phyloP scores from a whole-genome alignment of 768 basidiomycete species.

The Leucosporidium scottii region DNA sequence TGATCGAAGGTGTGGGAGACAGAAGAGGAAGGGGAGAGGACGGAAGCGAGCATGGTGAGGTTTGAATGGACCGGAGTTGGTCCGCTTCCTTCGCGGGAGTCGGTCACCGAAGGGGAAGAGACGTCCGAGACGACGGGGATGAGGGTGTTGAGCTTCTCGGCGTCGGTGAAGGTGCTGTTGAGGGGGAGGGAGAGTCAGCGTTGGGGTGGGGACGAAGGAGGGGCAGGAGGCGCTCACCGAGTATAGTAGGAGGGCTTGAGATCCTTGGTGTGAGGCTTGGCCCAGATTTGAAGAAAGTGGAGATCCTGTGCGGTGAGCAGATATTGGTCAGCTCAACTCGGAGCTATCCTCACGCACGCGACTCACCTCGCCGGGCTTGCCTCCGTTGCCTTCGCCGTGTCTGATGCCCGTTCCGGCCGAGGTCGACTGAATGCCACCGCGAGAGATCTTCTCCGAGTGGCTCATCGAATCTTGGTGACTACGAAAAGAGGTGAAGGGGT shows the following conservation, averaged over 20 bases:
- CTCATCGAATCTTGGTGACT: not conserved
- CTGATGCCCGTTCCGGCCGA: conserved; percentile 82
- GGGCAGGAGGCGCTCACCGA: conserved; percentile 45
- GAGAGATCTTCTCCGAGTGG: not conserved
- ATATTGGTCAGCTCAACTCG: too few relatives aligned
- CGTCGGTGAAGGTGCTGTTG: conserved; percentile 62
- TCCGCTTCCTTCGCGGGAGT: conserved; percentile 59
- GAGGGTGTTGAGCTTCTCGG: conserved; percentile 65
- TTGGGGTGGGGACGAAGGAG: too few relatives aligned
- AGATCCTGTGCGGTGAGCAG: conserved; percentile 33
- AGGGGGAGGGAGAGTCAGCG: not conserved
- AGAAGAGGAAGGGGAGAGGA: conserved; percentile 54
- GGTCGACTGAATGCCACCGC: conserved; percentile 45
- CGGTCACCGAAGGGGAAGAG: conserved; percentile 49
- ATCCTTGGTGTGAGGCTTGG: conserved; percentile 46
- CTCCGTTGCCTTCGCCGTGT: conserved; percentile 38
- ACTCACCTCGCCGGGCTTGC: not conserved
- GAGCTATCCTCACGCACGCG: not conserved
- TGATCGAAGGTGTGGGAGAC: conserved; percentile 50
- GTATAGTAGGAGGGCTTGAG: conserved; percentile 77
- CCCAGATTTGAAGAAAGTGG: conserved; percentile 64
- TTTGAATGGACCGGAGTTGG: conserved; percentile 73
- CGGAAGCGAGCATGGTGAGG: conserved; percentile 62
- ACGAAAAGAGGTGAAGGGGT: not conserved
- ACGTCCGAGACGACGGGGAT: conserved; percentile 69